Conservation (phyloP, 2,329 filamentous ascomycete species). For the Aspergillus calidoustus region DNA sequence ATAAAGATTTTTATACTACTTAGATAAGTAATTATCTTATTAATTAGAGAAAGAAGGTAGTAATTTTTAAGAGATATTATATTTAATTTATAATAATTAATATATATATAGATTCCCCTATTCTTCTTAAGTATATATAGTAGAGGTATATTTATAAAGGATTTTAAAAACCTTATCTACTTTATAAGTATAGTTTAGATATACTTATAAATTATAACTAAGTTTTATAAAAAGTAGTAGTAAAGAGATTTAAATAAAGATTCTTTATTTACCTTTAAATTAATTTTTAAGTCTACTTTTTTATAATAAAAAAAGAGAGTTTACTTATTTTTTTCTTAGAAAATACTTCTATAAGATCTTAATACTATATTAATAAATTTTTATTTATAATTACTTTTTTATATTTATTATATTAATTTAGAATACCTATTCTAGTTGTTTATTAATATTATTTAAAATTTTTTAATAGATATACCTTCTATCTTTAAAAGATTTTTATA, state of each 20-base stretch:
- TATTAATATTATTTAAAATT: neutral
- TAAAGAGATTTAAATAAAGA: neutral
- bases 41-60: neutral
- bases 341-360: neutral
- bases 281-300: neutral
- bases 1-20: neutral
- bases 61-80: neutral
- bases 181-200: neutral
- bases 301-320: neutral
- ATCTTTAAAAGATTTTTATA: no score
- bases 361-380: neutral
- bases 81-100: neutral
- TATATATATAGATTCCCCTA: neutral
- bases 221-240: neutral
- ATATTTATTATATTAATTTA: no score
- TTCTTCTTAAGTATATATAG: neutral
- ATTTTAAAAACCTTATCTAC: neutral
- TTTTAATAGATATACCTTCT: no score
- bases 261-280: neutral
- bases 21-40: neutral
- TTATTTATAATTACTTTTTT: no score
- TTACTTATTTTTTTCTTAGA: neutral
- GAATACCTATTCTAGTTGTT: neutral
- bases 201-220: neutral
- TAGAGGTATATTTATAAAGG: no score